Base-by-base conservation (phyloP, 495 filamentous ascomycete genomes). In the Aspergillus campestris region DNA sequence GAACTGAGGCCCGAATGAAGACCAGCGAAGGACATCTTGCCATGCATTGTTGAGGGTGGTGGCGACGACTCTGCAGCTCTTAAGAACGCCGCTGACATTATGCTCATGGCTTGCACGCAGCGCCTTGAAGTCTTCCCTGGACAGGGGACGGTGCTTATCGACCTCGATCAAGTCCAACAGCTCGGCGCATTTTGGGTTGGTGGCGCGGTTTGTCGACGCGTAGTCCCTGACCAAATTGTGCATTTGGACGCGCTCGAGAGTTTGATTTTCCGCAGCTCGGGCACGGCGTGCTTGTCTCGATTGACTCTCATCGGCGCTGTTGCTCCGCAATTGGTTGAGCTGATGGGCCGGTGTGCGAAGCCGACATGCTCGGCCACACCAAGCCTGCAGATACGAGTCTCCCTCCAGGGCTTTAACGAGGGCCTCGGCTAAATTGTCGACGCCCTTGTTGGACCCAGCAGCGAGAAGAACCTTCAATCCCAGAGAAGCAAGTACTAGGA, bases 361-460 rank as follows among this genome's bases (percentile, higher is more conserved):
- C n/a, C 27, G 12, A 14, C 3, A 14, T 28, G 31, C 10, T 3
- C 4, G 11, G 13, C 40, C 27, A 8, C 40, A 42, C 4, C 40
- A 42, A 29, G 9, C 9, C 9, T 12, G 32, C 5, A 34, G 32
- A 2, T 34, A 10, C 5, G 9, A 10, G 14, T 42, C 11, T 3
- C 27, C 7, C 11, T 42, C 27, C 13, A 42, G 40, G 7, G 29
- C 15, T 14, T 42, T 30, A 10, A 31, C 12, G 7, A 42, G 12
- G 2, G 40, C 40, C 9, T 15, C 8, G 3, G 27, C 27, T 11
- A 46, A 3, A n/a, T 46, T 34, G 27, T 49, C 41, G 7, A 44
- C 42, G 12, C 41, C 13, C 12, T 46, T 33, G 18, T 49, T 49
- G 13, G 24, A 32, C n/a, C 36, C 40, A 31, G 40, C 47, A 35